Evolutionary conservation across 2,329 filamentous ascomycete species (phyloP), one percentile per base, ranked within the genome.

Genomic region (Ophiostoma sp.): DNA sequence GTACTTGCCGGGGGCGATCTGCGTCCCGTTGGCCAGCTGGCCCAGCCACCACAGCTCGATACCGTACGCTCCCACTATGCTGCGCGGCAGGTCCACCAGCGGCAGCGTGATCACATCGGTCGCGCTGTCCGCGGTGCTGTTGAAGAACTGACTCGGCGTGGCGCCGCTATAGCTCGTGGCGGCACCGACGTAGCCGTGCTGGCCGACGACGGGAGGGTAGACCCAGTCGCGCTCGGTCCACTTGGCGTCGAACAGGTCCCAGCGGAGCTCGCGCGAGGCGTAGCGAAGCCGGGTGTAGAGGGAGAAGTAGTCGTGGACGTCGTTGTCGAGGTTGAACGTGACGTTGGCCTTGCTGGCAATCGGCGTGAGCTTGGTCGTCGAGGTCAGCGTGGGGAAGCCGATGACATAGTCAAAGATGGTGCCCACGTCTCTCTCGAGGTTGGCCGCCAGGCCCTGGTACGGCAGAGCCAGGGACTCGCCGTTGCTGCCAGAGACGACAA

Each of bases 1-100:
- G 9, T 79, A 69, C 74, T 72, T 55, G 75, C 76, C n/a, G 76
- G 77, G 47, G 76, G 74, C 42, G 76, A 73, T 63, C 72, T 72
- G 70, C 76, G 80, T 47, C 74, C 78, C 71, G 66, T 73, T 72
- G 64, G 67, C 71, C 27, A 73, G 66, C 4, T 69, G 68, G 27
- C 72, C 72, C 1, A 72, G 65, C 71, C 72, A 73, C 71, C 69
- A 73, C 38, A 69, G 52, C 66, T 66, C 41, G 40, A 70, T 68
- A 66, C 68, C 69, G 45, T 71, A 72, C 45, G 68, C 42, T 60
- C 71, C 71, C 44, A 70, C 65, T 12, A 67, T 55, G 42, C 70
- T 68, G 67, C 72, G 73, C 7, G 71, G 68, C n/a, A 71, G 63
- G 69, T 72, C 71, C 60, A 67, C 69, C 58, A 73, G 70, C 44